Base-by-base conservation (phyloP, 164 flowering plant genomes). In the Kingdonia uniflora region DNA sequence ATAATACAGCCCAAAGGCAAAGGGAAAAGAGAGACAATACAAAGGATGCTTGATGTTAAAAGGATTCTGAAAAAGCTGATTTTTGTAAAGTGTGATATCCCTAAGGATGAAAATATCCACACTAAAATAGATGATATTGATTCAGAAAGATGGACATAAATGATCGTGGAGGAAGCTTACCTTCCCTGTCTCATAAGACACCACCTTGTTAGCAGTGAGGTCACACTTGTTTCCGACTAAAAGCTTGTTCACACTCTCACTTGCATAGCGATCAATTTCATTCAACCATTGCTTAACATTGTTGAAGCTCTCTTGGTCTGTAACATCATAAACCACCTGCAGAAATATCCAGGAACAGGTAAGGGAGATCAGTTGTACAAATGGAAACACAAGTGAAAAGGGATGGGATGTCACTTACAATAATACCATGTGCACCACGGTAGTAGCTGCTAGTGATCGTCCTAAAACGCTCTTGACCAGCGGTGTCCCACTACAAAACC, bases 381-480 rank as follows among this genome's bases (percentile, higher is more conserved):
- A 11, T 2, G 45, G 22, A 20, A 11, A 26, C 16, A 41, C 24
- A 21, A 21, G 19, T 11, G 7, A 22, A 41, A 23, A 38, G 13
- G 33, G 8, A 14, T 11, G n/a, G 40, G n/a, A 14, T 1, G 33
- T 12, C 25, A 56, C 83, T 72, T 41, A 85, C 95, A 60, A 82
- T 85, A 49, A 85, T 82, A 24, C 87, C 95, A 76, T 82, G 87
- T 46, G 89, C 95, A 44, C 89, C 95, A 52, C 94, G 82, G 61
- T 85, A 85, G 73, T 85, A 85, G 72, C 94, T 85, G 72, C 94
- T 85, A 10, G 94, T 85, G 43, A 85, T 82, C 38, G 94, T 85
- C 68, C 94, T 72, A 48, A 85, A 85, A 56, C 88, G 86, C 66
- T 85, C 94, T 76, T 82, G 88, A 21, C 94, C 94, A 48, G 88